These are phyloP conservation scores for Wickerhamomyces alni DNA, from an alignment of 805 yeast genomes.

Conservation along the genomic window DNA sequence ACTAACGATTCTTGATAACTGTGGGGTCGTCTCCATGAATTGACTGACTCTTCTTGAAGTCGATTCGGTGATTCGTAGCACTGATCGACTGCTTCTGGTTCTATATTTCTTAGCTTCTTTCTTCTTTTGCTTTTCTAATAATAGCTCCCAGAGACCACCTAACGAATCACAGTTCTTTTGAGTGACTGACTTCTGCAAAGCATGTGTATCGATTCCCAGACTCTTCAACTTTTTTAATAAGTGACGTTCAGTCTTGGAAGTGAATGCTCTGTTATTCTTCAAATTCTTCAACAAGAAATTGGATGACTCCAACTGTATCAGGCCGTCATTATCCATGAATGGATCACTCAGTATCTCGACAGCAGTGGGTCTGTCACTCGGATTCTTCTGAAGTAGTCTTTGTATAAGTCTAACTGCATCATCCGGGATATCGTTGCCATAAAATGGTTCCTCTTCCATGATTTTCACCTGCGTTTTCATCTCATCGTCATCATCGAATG, in stretches of 20 bases:
- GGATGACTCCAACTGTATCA: constrained; percentile 33
- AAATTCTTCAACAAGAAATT: constrained; percentile 30
- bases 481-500: constrained; percentile 82
- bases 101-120: constrained; percentile 26
- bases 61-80: constrained; percentile 22
- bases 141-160: constrained; percentile 69
- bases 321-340: constrained; percentile 42
- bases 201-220: constrained; percentile 58
- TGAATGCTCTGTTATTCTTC: constrained; percentile 39
- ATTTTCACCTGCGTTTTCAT: constrained; percentile 53
- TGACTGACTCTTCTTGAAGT: constrained; percentile 24
- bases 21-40: constrained; percentile 22
- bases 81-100: constrained; percentile 30
- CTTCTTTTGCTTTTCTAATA: constrained; percentile 42
- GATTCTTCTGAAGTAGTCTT: constrained; percentile 58
- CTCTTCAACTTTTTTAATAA: constrained; percentile 53
- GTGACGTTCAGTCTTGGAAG: constrained; percentile 55
- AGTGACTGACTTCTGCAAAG: constrained; percentile 50
- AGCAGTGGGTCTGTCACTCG: constrained; percentile 54
- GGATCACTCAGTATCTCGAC: constrained; percentile 46
- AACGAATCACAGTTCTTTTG: constrained; percentile 62
- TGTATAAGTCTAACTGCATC: constrained; percentile 47
- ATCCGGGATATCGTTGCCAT: constrained; percentile 38
- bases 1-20: constrained; percentile 24
- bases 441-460: constrained; percentile 58